phyloP scores from a whole-genome alignment of 352 stramenopile species.

The Globisporangium radiosum region DNA sequence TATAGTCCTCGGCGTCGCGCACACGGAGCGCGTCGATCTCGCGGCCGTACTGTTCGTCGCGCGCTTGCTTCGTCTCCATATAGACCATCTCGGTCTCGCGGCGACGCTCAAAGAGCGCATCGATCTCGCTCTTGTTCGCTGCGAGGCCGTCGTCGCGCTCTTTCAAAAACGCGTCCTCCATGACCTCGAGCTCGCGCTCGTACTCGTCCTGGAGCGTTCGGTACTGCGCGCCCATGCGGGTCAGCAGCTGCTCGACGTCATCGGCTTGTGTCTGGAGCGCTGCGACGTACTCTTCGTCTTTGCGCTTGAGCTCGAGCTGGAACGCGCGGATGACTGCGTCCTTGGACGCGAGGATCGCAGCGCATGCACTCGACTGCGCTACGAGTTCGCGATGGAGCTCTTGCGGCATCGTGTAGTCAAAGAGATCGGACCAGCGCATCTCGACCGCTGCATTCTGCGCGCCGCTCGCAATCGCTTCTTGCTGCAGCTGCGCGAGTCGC shows the following conservation, averaged over 20 bases:
- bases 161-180: constrained; percentile 91
- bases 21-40: constrained; percentile 91
- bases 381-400: constrained; percentile 89
- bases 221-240: constrained; percentile 89
- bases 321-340: constrained; percentile 87
- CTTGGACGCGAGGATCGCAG: constrained; percentile 90
- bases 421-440: constrained; percentile 89
- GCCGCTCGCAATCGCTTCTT: constrained; percentile 86
- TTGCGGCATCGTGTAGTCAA: constrained; percentile 91
- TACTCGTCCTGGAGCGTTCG: constrained; percentile 92
- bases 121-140: constrained; percentile 88
- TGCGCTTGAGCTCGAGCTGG: constrained; percentile 87
- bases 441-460: constrained; percentile 92
- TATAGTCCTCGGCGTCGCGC: constrained; percentile 92
- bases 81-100: constrained; percentile 92
- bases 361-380: constrained; percentile 80
- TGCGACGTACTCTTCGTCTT: constrained; percentile 94
- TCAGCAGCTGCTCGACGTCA: constrained; percentile 87
- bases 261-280: constrained; percentile 86
- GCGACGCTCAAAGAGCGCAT: constrained; percentile 89
- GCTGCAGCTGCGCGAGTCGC: constrained; percentile 82
- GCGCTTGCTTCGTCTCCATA: constrained; percentile 89
- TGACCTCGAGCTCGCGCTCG: constrained; percentile 89
- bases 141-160: constrained; percentile 88
- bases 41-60: constrained; percentile 83